Evolutionary conservation across 1,139 yeast species (phyloP).

Genomic region (Wickerhamomyces sp.): DNA sequence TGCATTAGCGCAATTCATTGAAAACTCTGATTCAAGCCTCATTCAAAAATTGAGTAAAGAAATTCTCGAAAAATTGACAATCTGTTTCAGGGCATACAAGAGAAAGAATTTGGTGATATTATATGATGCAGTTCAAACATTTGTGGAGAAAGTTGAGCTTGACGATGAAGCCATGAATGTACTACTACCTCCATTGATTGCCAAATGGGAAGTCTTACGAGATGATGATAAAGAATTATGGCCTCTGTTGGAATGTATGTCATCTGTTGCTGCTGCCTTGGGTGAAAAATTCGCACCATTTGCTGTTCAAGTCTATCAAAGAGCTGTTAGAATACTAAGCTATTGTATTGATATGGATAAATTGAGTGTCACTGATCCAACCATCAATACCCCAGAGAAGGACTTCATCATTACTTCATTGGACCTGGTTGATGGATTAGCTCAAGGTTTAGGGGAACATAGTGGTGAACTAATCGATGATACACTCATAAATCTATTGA

Average conservation of each 20-base stretch:
- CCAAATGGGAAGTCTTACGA: constrained; percentile 66
- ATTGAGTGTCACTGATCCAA: constrained; percentile 61
- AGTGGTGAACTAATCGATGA: constrained; percentile 52
- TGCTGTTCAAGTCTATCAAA: constrained; percentile 82
- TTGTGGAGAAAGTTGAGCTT: constrained; percentile 66
- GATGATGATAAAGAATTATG: constrained; percentile 84
- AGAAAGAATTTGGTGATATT: constrained; percentile 74
- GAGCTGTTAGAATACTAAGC: constrained; percentile 67
- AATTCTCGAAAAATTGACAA: constrained; percentile 62
- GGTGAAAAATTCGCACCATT: constrained; percentile 85
- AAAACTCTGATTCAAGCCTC: constrained; percentile 58
- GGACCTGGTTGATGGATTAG: constrained; percentile 85
- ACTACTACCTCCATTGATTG: constrained; percentile 75
- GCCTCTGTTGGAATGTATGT: constrained; percentile 90
- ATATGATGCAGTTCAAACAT: constrained; percentile 90
- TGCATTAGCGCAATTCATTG: constrained; percentile 79
- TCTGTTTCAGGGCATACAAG: constrained; percentile 75
- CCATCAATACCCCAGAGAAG: constrained; percentile 76
- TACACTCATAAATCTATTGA: constrained; percentile 53
- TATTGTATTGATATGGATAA: constrained; percentile 66
- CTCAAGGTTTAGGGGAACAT: constrained; percentile 77
- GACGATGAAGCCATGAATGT: constrained; percentile 53
- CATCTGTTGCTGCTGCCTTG: constrained; percentile 82
- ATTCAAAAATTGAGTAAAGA: constrained; percentile 51
- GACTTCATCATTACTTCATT: constrained; percentile 86